phyloP scores from a whole-genome alignment of 257 asterid species.

The Salvia splendens region DNA sequence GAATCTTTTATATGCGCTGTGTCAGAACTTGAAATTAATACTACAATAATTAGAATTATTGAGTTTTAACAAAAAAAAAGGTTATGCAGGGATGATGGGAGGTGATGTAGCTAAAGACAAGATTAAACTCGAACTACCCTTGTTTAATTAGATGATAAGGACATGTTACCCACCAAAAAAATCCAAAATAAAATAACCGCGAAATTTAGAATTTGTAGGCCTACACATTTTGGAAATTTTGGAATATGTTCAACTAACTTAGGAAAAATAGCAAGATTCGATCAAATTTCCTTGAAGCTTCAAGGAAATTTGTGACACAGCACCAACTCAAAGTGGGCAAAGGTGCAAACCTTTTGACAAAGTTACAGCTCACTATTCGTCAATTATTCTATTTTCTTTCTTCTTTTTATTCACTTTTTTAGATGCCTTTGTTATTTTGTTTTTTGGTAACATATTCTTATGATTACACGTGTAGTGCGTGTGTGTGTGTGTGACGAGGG shows the following conservation, averaged over 20 bases:
- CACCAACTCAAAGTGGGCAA: conserved; percentile 37
- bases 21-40: too few relatives aligned
- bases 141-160: conserved; percentile 36
- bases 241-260: conserved; percentile 30
- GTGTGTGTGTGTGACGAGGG: background rate
- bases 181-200: background rate
- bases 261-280: conserved; percentile 13
- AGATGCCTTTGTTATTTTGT: background rate
- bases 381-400: conserved; percentile 14
- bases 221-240: conserved; percentile 18
- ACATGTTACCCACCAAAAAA: conserved; percentile 41
- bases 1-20: too few relatives aligned
- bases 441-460: background rate
- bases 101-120: background rate
- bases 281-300: conserved; percentile 15
- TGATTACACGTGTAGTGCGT: conserved; percentile 9
- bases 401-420: conserved; percentile 5
- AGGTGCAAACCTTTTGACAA: conserved; percentile 29
- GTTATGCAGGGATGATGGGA: too few relatives aligned
- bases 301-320: conserved; percentile 20
- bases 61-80: too few relatives aligned
- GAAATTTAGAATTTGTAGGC: conserved; percentile 7
- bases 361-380: conserved; percentile 44
- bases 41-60: too few relatives aligned
- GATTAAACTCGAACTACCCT: background rate